A percentile compares a stretch with the other conserved stretches of the same genome.
phyloP scores from a whole-genome alignment of 768 basidiomycete genomes.

The Sarcomyxa edulis region DNA sequence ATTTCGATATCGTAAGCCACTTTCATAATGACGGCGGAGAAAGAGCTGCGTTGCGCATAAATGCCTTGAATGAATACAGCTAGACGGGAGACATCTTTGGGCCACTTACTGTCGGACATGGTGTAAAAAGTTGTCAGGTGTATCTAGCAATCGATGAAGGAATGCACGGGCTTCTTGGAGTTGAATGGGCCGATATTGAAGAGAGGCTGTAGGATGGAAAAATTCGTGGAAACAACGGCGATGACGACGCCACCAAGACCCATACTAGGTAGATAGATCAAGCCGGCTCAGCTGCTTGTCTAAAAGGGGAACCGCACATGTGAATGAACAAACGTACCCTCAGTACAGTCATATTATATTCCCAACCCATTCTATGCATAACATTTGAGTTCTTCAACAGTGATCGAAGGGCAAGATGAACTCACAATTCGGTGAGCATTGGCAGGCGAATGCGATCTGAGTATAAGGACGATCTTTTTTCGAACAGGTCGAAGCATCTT shows the following conservation, averaged over 20 bases:
- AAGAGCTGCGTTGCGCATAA: not conserved
- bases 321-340: too few relatives aligned
- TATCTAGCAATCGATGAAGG: constrained; percentile 2
- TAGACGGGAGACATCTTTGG: not conserved
- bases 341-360: too few relatives aligned
- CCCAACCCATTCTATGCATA: not conserved
- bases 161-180: too few relatives aligned
- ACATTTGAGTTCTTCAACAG: not conserved
- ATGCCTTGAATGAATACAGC: not conserved
- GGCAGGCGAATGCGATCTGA: not conserved
- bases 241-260: too few relatives aligned
- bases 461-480: not conserved
- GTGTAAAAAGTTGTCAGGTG: constrained; percentile 2
- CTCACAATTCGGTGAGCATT: not conserved
- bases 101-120: constrained; percentile 7
- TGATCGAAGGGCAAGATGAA: not conserved
- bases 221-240: too few relatives aligned
- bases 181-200: too few relatives aligned
- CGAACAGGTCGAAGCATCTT: not conserved
- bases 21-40: not conserved
- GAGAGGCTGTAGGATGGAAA: too few relatives aligned
- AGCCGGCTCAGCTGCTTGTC: too few relatives aligned
- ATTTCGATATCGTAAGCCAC: not conserved
- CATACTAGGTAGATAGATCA: not conserved
- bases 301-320: too few relatives aligned